Evolutionary conservation across 1,284 basidiomycete genomes (phyloP).

Genomic region (Tetrapyrgos nigripes): DNA sequence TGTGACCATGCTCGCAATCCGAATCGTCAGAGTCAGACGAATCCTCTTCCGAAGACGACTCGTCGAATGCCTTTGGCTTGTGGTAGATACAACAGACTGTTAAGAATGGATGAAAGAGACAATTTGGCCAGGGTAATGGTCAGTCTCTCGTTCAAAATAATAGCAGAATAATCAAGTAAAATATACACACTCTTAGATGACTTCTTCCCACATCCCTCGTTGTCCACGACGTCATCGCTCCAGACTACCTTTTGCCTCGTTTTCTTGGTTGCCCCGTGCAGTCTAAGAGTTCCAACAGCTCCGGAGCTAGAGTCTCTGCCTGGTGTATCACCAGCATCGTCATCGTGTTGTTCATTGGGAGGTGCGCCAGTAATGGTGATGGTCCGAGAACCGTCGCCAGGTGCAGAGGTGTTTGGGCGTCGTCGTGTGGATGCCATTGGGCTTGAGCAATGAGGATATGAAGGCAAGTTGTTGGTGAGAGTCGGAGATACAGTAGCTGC

Average conservation of each 20-base stretch:
- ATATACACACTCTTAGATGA: conserved; percentile 81
- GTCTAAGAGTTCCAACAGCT: conserved; percentile 54
- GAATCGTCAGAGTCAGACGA: conserved; percentile 59
- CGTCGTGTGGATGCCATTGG: conserved; percentile 27
- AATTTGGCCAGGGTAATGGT: too few relatives aligned
- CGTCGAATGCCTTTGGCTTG: conserved; percentile 78
- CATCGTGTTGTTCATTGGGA: conserved; percentile 39
- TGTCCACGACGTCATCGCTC: conserved; percentile 84
- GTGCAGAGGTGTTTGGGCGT: conserved; percentile 45
- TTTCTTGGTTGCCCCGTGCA: conserved; percentile 55
- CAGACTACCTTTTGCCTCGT: conserved; percentile 67
- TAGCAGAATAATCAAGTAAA: neutral
- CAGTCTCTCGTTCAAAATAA: neutral
- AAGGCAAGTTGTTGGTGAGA: too few relatives aligned
- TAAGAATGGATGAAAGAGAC: neutral
- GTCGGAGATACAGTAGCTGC: too few relatives aligned
- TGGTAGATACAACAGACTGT: conserved; percentile 91
- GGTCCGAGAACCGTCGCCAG: conserved; percentile 64
- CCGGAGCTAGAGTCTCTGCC: neutral
- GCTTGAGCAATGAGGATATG: neutral
- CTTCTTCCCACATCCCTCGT: conserved; percentile 81
- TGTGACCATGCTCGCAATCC: conserved; percentile 38
- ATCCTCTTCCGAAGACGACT: conserved; percentile 73
- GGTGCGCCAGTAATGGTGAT: conserved; percentile 53
- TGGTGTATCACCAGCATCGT: conserved; percentile 18